Base-by-base conservation (phyloP, 495 filamentous ascomycete genomes). In the Evernia prunastri region DNA sequence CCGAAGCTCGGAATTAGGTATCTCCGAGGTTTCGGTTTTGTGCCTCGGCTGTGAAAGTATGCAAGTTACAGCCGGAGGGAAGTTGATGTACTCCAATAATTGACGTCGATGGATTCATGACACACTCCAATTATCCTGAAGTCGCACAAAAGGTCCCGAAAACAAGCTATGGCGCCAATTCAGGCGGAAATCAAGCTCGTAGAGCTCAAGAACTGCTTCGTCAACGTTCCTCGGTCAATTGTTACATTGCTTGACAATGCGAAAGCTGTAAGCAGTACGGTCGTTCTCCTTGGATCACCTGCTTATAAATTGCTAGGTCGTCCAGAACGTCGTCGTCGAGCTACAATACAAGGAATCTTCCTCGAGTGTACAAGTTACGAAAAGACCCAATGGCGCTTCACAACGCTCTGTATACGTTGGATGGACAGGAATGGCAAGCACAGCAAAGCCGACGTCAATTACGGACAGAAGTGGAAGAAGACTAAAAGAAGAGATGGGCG, bases 371-470 rank as follows among this genome's bases (percentile, higher is more conserved):
- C 68, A 78, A 61, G 49, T 72, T 65, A 78, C 72, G 63, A 72
- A 66, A 56, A 59, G 40, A 36, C 45, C 54, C 39, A 60, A 59
- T 56, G 62, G 39, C 35, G 69, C 79, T 56, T 74, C 78, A 33
- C 82, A 82, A 71, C 87, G 80, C 67, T 92, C 90, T 60, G 82
- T 92, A 67, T 96, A 86, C 67, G 78, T 94, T 54, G 94, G 94
- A 69, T 98, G 95, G 95, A 96, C 94, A 23, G 94, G 94, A 65
- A 94, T 97, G 90, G 86, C 89, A 67, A 96, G 91, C 81, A 92
- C 91, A 81, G 81, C 88, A 67, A 89, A 85, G 73, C 77, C 88
- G 66, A 85, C 85, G 36, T 83, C 90, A 4, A 81, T 92, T 18
- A 84, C 91, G 23, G 80, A 85, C 51, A 82, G 86, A 64, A 87